Conservation (phyloP, 108 stramenopile species). For the Skeletonema menzelii region DNA sequence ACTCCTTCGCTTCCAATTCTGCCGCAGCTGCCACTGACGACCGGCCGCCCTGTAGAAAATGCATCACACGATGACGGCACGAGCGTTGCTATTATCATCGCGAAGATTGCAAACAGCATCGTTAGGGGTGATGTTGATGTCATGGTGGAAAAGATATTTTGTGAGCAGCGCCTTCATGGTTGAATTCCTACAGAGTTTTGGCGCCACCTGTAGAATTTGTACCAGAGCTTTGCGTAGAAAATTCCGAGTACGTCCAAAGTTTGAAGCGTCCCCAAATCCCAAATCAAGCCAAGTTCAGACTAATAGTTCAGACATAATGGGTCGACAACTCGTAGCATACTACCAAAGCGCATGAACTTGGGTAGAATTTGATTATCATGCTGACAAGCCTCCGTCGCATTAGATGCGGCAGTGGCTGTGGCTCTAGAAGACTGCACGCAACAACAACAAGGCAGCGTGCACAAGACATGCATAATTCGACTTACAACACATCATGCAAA, state of each 20-base stretch:
- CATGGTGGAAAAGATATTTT: neutral
- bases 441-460: neutral
- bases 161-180: no score
- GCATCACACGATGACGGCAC: neutral
- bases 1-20: neutral
- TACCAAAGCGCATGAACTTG: neutral
- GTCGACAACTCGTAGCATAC: no score
- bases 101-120: neutral
- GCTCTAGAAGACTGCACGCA: neutral
- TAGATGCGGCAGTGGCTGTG: neutral
- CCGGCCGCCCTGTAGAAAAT: neutral
- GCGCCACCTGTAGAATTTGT: neutral
- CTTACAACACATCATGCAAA: neutral
- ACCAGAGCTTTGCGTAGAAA: neutral
- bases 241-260: neutral
- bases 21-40: neutral
- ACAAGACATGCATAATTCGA: neutral
- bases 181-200: neutral
- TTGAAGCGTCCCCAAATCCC: no score
- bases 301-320: no score
- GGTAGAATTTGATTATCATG: neutral
- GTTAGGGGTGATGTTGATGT: neutral
- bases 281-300: no score
- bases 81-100: neutral
- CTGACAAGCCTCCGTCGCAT: neutral